Evolutionary conservation across 1,139 yeast genomes (phyloP).

Genomic region (Zhuliangozyma blackwelliae): DNA sequence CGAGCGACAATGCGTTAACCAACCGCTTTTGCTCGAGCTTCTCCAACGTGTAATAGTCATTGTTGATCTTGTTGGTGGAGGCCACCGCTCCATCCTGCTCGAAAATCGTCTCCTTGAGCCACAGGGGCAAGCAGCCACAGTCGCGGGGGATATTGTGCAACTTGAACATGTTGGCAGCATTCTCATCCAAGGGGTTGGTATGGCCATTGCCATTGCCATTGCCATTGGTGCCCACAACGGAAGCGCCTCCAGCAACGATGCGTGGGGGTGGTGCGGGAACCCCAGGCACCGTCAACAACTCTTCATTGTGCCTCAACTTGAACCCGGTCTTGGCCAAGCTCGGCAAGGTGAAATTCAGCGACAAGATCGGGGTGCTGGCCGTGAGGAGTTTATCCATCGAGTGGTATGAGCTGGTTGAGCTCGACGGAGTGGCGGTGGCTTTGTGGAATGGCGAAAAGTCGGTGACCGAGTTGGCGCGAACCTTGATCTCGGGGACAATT

Average conservation of each 20-base stretch:
- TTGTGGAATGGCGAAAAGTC: constrained; percentile 6
- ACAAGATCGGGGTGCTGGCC: constrained; percentile 22
- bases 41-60: constrained; percentile 25
- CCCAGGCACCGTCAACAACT: constrained; percentile 14
- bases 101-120: constrained; percentile 11
- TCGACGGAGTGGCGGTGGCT: constrained; percentile 2
- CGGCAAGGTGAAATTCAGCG: constrained; percentile 26
- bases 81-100: constrained; percentile 6
- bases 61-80: constrained; percentile 17
- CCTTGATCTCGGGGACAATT: constrained; percentile 7
- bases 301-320: constrained; percentile 43
- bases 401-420: not conserved
- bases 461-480: constrained; percentile 9
- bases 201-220: not conserved
- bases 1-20: constrained; percentile 22
- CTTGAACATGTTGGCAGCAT: constrained; percentile 7
- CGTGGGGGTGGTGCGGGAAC: not conserved
- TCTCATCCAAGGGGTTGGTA: constrained; percentile 5
- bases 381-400: not conserved
- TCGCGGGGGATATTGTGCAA: constrained; percentile 9
- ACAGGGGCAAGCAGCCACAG: constrained; percentile 11
- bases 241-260: no score
- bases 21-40: constrained; percentile 29
- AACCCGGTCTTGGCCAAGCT: constrained; percentile 18
- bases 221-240: not conserved